phyloP scores from a whole-genome alignment of 805 yeast species.

The Candida stauntonica region DNA sequence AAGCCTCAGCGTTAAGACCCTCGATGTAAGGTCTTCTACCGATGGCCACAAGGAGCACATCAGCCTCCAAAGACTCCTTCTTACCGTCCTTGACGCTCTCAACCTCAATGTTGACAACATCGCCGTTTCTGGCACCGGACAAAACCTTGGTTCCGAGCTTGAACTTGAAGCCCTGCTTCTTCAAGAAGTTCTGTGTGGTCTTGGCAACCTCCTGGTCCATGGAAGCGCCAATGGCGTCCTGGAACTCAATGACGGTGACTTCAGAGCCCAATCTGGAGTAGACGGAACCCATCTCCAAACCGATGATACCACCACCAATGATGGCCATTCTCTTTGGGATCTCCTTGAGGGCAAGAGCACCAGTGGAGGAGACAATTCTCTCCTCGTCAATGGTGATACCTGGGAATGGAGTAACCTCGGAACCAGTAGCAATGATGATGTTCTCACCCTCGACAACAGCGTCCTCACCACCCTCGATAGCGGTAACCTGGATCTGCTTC shows the following conservation, averaged over 20 bases:
- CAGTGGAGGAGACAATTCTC: constrained; percentile 95
- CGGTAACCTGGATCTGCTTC: constrained; percentile 71
- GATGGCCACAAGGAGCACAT: constrained; percentile 91
- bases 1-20: constrained; percentile 82
- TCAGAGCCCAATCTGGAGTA: constrained; percentile 93
- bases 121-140: constrained; percentile 85
- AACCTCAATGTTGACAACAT: constrained; percentile 76
- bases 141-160: constrained; percentile 88
- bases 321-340: constrained; percentile 88
- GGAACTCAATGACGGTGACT: constrained; percentile 92
- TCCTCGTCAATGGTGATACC: constrained; percentile 96
- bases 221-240: constrained; percentile 90
- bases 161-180: constrained; percentile 94
- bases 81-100: constrained; percentile 88
- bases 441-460: constrained; percentile 75
- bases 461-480: constrained; percentile 80
- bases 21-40: constrained; percentile 97
- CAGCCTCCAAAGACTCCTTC: constrained; percentile 77
- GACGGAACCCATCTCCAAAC: constrained; percentile 98
- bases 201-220: constrained; percentile 97
- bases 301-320: constrained; percentile 99
- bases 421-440: constrained; percentile 95
- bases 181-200: constrained; percentile 79
- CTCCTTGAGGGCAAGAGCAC: constrained; percentile 78
- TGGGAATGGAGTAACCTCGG: constrained; percentile 98